Percentiles rank a stretch among this genome's conserved stretches.
Conservation (phyloP, 2,329 filamentous ascomycete genomes). For the Parasarocladium wereldwijsianum region DNA sequence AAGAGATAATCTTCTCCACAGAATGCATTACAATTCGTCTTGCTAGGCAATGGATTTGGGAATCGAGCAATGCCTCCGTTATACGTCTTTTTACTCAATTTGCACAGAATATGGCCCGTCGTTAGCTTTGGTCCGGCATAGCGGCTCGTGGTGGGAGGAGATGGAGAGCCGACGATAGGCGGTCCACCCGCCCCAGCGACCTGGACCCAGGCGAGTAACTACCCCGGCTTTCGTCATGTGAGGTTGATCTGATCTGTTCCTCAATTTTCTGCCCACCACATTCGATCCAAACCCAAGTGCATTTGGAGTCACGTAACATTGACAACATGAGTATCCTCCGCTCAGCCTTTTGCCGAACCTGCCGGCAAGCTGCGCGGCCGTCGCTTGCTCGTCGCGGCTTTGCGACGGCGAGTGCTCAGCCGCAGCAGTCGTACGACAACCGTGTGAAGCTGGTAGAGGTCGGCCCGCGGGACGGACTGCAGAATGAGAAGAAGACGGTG, state of each 20-base stretch:
- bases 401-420: constrained; percentile 21
- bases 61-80: no score
- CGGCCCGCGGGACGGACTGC: constrained; percentile 71
- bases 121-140: no score
- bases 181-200: constrained; percentile 5
- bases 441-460: constrained; percentile 62
- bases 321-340: constrained; percentile 20
- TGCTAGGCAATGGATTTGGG: no score
- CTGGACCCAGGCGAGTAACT: background rate
- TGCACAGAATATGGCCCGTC: no score
- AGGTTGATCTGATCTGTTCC: background rate
- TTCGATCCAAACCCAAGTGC: constrained; percentile 2
- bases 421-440: constrained; percentile 20
- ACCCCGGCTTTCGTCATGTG: constrained; percentile 2
- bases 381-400: constrained; percentile 16
- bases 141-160: no score
- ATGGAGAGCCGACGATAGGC: constrained; percentile 16
- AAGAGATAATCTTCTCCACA: no score
- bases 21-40: no score
- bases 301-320: constrained; percentile 5
- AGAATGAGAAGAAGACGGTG: constrained; percentile 66
- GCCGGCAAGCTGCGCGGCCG: constrained; percentile 17
- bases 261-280: no score
- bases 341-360: constrained; percentile 22
- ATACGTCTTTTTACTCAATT: no score